Evolutionary conservation across 768 basidiomycete genomes (phyloP).

Genomic region (Suillus decipiens): DNA sequence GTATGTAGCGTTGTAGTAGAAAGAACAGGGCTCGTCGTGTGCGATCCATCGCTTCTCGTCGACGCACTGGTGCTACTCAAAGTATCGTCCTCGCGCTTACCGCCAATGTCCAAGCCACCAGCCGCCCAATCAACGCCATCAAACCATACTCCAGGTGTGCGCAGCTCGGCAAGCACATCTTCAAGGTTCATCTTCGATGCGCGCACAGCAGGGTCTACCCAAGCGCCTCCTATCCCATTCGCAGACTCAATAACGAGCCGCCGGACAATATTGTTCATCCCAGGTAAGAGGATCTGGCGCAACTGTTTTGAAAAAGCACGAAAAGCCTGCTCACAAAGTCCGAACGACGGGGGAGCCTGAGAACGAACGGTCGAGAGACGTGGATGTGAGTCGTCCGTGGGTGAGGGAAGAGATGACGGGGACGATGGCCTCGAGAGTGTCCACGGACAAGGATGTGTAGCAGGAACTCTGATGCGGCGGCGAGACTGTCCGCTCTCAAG

Average conservation of each 20-base stretch:
- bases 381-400: slow-evolving; percentile 45
- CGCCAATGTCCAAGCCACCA: slow-evolving; percentile 21
- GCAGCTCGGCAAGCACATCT: slow-evolving; percentile 57
- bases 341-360: slow-evolving; percentile 59
- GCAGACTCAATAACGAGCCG: slow-evolving; percentile 65
- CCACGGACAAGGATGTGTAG: slow-evolving; percentile 66
- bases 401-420: slow-evolving; percentile 14
- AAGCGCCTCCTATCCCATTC: slow-evolving; percentile 35
- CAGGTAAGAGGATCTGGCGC: slow-evolving; percentile 58
- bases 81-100: slow-evolving; percentile 48
- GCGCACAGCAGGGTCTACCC: slow-evolving; percentile 53
- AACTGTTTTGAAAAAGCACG: slow-evolving; percentile 60
- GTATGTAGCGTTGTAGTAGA: slow-evolving; percentile 76
- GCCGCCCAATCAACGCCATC: slow-evolving; percentile 68
- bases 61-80: slow-evolving; percentile 43
- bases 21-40: slow-evolving; percentile 70
- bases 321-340: slow-evolving; percentile 66
- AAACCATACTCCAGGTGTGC: slow-evolving; percentile 65
- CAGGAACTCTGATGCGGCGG: slow-evolving; percentile 26
- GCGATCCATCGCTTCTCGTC: slow-evolving; percentile 53
- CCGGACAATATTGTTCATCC: slow-evolving; percentile 70
- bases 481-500: slow-evolving; percentile 18
- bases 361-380: slow-evolving; percentile 46
- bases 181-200: slow-evolving; percentile 59
- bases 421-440: slow-evolving; percentile 35